These are phyloP conservation scores for Zygosaccharomyces siamensis DNA, from an alignment of 805 yeast genomes.

Conservation along the genomic window DNA sequence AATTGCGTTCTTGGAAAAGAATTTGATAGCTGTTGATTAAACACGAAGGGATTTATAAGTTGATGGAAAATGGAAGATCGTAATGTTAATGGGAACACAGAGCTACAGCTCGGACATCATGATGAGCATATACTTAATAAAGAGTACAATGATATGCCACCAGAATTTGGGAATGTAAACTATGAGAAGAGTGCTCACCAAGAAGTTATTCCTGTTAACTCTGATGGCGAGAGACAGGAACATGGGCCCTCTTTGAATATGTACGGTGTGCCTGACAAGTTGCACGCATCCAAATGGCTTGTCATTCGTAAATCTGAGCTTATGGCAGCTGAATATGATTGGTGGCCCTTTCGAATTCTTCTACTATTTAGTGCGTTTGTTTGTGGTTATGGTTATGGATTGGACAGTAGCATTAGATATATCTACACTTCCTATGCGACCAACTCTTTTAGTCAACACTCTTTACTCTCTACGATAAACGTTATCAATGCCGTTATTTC, in stretches of 20 bases:
- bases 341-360: constrained; percentile 32
- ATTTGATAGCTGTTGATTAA: no score
- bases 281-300: constrained; percentile 31
- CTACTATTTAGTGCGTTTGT: constrained; percentile 44
- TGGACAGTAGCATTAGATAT: constrained; percentile 46
- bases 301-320: constrained; percentile 50
- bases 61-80: neutral
- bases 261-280: constrained; percentile 13
- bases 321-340: constrained; percentile 42
- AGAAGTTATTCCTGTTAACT: neutral
- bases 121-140: neutral
- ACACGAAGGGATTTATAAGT: no score
- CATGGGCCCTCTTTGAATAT: constrained; percentile 4
- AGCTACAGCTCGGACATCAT: neutral
- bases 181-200: neutral
- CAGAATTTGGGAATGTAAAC: neutral
- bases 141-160: neutral
- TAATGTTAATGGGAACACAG: neutral
- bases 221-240: constrained; percentile 2
- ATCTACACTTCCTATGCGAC: constrained; percentile 53
- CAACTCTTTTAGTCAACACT: constrained; percentile 44
- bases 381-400: constrained; percentile 51
- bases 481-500: constrained; percentile 50
- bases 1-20: no score
- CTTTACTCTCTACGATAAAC: constrained; percentile 47